phyloP scores from a whole-genome alignment of 306 rosid genomes.

The Arachis stenosperma region DNA sequence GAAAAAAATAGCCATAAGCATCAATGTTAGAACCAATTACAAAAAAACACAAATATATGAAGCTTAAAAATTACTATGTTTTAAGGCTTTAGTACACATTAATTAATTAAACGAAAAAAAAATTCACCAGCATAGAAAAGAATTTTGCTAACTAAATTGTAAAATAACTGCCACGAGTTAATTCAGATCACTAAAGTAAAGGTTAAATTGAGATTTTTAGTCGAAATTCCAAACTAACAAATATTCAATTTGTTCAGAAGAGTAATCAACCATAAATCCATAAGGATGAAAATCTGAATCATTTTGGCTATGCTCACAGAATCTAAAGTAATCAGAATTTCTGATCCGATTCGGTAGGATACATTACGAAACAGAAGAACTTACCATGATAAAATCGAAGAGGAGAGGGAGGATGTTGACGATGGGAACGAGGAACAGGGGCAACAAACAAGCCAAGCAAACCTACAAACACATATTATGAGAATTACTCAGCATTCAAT shows the following conservation, averaged over 20 bases:
- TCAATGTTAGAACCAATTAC: neutral
- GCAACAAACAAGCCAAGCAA: slow-evolving; percentile 49
- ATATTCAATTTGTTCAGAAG: neutral
- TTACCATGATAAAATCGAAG: slow-evolving; percentile 41
- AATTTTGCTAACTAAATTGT: too few species aligned
- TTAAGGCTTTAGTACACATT: too few species aligned
- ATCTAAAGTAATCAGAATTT: neutral
- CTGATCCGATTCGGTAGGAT: neutral
- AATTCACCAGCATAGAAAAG: too few species aligned
- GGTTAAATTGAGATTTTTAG: too few species aligned
- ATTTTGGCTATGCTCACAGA: neutral
- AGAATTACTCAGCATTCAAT: neutral
- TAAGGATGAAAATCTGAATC: neutral
- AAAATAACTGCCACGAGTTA: too few species aligned
- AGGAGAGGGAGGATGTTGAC: slow-evolving; percentile 48
- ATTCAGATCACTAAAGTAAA: too few species aligned
- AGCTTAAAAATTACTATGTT: neutral
- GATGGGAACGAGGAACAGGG: slow-evolving; percentile 50
- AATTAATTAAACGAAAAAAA: too few species aligned
- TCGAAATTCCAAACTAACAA: too few species aligned
- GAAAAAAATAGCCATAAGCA: neutral
- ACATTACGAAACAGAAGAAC: neutral
- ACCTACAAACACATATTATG: slow-evolving; percentile 25
- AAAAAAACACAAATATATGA: neutral
- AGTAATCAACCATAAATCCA: neutral